phyloP scores from a whole-genome alignment of 441 rosid genomes.

The Populus tomentosa region DNA sequence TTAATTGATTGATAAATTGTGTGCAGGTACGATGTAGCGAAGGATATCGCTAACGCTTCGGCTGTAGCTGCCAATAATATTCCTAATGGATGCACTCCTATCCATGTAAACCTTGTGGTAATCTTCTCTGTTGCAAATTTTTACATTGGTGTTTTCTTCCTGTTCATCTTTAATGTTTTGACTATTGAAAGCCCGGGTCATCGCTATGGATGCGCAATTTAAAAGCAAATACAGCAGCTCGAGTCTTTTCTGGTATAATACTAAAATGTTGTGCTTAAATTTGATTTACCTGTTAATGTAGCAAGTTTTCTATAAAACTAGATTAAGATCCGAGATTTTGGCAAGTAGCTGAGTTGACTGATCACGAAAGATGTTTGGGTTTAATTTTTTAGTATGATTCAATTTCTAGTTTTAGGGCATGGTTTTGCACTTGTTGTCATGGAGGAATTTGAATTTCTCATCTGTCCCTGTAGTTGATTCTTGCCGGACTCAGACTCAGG shows the following conservation, averaged over 20 bases:
- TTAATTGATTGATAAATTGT: background rate
- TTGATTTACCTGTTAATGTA: background rate
- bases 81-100: conserved; percentile 65
- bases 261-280: background rate
- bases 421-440: background rate
- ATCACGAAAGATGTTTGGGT: background rate
- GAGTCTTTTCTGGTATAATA: background rate
- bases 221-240: background rate
- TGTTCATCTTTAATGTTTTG: background rate
- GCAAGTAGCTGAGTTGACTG: background rate
- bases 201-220: background rate
- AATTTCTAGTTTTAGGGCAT: background rate
- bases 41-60: conserved; percentile 34
- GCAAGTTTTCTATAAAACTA: too few relatives aligned
- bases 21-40: conserved; percentile 65
- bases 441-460: background rate
- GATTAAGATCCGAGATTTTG: background rate
- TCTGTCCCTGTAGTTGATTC: background rate
- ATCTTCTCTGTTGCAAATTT: background rate
- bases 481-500: background rate
- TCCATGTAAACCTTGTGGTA: conserved; percentile 93
- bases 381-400: background rate
- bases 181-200: background rate
- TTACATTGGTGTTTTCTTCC: background rate
- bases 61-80: conserved; percentile 35